Conservation (phyloP, 495 filamentous ascomycete species). For the Neurospora tetraspora region DNA sequence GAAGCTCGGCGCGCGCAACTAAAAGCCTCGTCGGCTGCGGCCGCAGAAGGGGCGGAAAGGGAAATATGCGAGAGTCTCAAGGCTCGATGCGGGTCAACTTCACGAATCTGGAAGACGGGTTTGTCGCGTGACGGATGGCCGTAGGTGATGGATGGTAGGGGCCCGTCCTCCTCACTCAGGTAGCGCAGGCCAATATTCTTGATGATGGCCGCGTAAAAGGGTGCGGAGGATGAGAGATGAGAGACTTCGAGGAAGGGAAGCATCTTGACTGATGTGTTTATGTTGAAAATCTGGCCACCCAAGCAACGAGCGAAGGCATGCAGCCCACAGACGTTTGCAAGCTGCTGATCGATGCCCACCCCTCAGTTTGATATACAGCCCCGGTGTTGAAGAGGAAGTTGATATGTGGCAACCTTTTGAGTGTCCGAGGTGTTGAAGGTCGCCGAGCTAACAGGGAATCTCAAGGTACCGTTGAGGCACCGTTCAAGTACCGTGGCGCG, state of each 20-base stretch:
- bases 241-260: conserved; percentile 49
- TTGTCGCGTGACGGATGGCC: conserved; percentile 13
- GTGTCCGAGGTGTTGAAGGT: not conserved
- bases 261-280: conserved; percentile 12
- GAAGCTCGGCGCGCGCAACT: conserved; percentile 31
- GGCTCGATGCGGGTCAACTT: conserved; percentile 17
- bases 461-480: not conserved
- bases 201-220: conserved; percentile 68
- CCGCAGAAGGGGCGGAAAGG: conserved; percentile 30
- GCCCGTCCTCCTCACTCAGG: conserved; percentile 35
- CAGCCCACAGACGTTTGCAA: not conserved
- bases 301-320: not conserved
- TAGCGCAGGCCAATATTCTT: conserved; percentile 68
- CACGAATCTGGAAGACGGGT: conserved; percentile 32
- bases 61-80: conserved; percentile 27
- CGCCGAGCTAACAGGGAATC: not conserved
- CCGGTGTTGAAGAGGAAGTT: not conserved
- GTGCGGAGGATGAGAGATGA: conserved; percentile 66
- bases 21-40: conserved; percentile 34
- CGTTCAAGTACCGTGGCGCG: not conserved
- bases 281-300: not conserved
- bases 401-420: not conserved
- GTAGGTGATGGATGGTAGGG: conserved; percentile 23
- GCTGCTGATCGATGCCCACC: not conserved
- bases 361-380: not conserved